Percentiles rank a stretch among this genome's conserved stretches.
phyloP scores from a whole-genome alignment of 192 early-diverging fungal genomes.

The Linnemannia zychae region DNA sequence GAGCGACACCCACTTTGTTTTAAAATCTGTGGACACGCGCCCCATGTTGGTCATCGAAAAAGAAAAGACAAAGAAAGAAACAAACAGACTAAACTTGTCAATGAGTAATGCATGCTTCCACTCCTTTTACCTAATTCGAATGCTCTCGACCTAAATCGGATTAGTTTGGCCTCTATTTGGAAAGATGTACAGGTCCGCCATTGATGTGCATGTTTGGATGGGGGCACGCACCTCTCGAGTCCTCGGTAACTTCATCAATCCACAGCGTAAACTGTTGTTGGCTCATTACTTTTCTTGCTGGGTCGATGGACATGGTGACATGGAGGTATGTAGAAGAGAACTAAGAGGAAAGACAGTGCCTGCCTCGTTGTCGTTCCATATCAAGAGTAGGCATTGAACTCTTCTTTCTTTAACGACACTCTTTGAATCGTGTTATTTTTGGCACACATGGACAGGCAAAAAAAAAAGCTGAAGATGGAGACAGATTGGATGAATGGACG shows the following conservation, averaged over 20 bases:
- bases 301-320: no score
- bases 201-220: no score
- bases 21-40: background rate
- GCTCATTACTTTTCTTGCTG: no score
- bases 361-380: no score
- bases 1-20: background rate
- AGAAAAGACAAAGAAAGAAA: background rate
- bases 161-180: no score
- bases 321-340: no score
- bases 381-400: no score
- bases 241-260: background rate
- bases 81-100: background rate
- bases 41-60: background rate
- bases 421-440: background rate
- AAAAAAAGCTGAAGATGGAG: background rate
- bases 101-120: background rate
- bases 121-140: background rate
- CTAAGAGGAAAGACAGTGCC: no score
- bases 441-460: background rate
- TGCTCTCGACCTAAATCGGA: background rate
- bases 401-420: background rate
- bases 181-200: no score
- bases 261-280: no score
- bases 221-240: constrained; percentile 1
- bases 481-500: background rate